Percentiles rank a stretch among this genome's conserved stretches.
These are phyloP conservation scores for Arachis hypogaea DNA, from an alignment of 306 rosid genomes.

Conservation along the genomic window DNA sequence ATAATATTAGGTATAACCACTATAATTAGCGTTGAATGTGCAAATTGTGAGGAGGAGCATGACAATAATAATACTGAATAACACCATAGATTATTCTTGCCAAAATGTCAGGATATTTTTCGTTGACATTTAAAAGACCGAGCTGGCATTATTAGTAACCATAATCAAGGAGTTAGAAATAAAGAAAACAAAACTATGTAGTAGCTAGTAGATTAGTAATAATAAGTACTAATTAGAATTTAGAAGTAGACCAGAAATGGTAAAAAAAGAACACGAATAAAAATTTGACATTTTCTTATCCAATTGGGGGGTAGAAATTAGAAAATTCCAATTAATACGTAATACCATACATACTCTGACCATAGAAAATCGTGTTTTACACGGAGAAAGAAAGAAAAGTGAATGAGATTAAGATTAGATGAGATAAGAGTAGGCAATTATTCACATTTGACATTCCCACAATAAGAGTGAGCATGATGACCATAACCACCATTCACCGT, in stretches of 20 bases:
- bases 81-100: neutral
- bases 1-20: slow-evolving; percentile 4
- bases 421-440: neutral
- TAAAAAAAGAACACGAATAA: neutral
- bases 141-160: slow-evolving; percentile 21
- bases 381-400: slow-evolving; percentile 29
- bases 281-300: slow-evolving; percentile 34
- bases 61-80: neutral
- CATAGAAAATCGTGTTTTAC: slow-evolving; percentile 36
- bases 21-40: neutral
- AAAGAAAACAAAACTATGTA: too few species aligned
- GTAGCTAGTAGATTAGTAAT: too few species aligned
- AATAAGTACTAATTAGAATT: too few species aligned
- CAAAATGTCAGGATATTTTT: slow-evolving; percentile 15
- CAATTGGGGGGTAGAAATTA: neutral
- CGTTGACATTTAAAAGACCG: slow-evolving; percentile 28
- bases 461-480: neutral
- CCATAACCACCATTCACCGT: slow-evolving; percentile 1
- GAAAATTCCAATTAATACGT: slow-evolving; percentile 8
- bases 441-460: neutral
- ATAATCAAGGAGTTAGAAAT: neutral
- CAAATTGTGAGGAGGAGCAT: neutral
- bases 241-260: neutral
- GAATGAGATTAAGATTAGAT: too few species aligned
- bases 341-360: too few species aligned